Evolutionary conservation across 176 grass and related monocot species (phyloP), one percentile per base, ranked within the genome.

Genomic region (Ananas comosus): DNA sequence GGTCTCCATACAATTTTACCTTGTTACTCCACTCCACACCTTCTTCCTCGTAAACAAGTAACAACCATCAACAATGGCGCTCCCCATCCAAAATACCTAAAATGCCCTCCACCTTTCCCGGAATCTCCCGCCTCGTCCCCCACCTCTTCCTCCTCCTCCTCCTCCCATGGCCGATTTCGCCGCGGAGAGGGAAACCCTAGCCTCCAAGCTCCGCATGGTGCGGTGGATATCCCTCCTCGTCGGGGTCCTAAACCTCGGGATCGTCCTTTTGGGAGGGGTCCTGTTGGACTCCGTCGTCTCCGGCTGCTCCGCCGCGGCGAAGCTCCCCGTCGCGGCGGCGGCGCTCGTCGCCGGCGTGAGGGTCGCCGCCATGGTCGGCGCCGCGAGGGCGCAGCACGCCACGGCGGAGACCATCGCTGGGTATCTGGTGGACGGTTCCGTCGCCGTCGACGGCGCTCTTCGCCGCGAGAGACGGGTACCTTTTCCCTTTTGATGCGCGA

Each of bases 401-500:
- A 87, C 93, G 7, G 93, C 93, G n/a, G 89, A 92, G 57, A 81
- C 82, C 64, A 92, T 96, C 49, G 79, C 85, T 64, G 84, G 63
- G 19, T 79, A 56, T 70, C 82, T 83, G 73, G 70, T 87, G 68
- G 72, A 64, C 57, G 80, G 76, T 23, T 90, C 86, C 21, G 70
- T 91, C 9, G 71, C 89, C 8, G 77, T 82, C 24, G 93, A 92
- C 51, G 83, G 86, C 25, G 89, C 81, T 2, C 82, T 91, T 64
- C 93, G 89, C 69, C 84, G 90, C 64, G 93, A 97, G 74, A 92
- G 88, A 78, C 88, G 93, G 89, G 93, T 86, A 77, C 72, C 19
- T 14, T 59, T 10, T 19, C n/a, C 14, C 14, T 56, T 56, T n/a
- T 17, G 53, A n/a, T 13, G n/a, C 53, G 1, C 12, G 13, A 56